A percentile compares a stretch with the other conserved stretches of the same genome.
phyloP scores from a whole-genome alignment of 1,284 basidiomycete species.

The Ustilago tritici region DNA sequence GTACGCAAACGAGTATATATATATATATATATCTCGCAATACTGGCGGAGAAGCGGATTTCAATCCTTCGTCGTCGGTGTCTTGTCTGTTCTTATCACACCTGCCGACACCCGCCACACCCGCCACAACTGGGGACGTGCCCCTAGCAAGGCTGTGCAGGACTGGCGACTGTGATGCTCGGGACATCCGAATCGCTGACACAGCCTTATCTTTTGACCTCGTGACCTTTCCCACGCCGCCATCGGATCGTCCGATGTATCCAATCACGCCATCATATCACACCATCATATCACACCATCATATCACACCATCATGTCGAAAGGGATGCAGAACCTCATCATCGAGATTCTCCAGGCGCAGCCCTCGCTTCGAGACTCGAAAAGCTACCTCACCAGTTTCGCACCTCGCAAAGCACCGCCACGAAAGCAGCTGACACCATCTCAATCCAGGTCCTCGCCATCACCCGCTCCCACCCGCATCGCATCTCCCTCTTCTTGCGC shows the following conservation, averaged over 20 bases:
- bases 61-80: not conserved
- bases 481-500: conserved; percentile 15
- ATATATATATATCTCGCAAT: not conserved
- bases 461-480: conserved; percentile 18
- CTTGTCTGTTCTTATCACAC: not conserved
- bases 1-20: not conserved
- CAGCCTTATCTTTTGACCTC: not conserved
- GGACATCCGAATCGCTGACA: conserved; percentile 1
- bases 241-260: not conserved
- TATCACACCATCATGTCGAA: conserved; percentile 53
- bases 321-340: conserved; percentile 85
- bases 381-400: conserved; percentile 87
- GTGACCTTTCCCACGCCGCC: not conserved
- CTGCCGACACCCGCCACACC: too few relatives aligned
- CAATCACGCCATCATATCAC: conserved; percentile 17
- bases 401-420: conserved; percentile 60
- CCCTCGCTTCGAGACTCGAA: conserved; percentile 91
- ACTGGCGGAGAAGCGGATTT: not conserved
- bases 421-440: conserved; percentile 19
- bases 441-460: conserved; percentile 11
- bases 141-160: conserved; percentile 31
- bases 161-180: not conserved
- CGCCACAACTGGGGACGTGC: not conserved
- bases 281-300: not conserved
- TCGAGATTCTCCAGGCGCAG: conserved; percentile 91